phyloP scores from a whole-genome alignment of 2,329 filamentous ascomycete species.

The Cladophialophora immunda region DNA sequence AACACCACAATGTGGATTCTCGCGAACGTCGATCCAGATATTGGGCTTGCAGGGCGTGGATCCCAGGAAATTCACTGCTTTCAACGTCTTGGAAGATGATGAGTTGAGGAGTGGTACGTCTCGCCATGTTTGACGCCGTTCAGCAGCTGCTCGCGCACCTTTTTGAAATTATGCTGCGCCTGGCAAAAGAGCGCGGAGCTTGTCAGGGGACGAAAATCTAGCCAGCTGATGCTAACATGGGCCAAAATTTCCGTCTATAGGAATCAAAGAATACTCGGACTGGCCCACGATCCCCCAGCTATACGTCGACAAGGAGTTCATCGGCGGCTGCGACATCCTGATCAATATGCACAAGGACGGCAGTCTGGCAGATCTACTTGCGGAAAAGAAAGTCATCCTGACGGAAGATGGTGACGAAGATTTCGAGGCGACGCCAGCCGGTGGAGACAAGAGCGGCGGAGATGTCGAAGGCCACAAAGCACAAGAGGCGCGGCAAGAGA shows the following conservation, averaged over 20 bases:
- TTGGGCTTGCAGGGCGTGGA: conserved; percentile 94
- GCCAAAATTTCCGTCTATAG: conserved; percentile 53
- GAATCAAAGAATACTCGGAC: conserved; percentile 98
- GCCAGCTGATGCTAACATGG: conserved; percentile 5
- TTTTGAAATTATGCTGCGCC: too few relatives aligned
- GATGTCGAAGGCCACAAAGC: conserved; percentile 38
- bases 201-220: background rate
- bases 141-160: background rate
- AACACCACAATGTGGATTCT: conserved; percentile 96
- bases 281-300: conserved; percentile 99
- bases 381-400: conserved; percentile 88
- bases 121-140: background rate
- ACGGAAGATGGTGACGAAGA: conserved; percentile 55
- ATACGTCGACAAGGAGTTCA: conserved; percentile 93
- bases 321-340: conserved; percentile 97
- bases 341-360: conserved; percentile 98
- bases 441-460: conserved; percentile 23
- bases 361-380: conserved; percentile 87
- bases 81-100: conserved; percentile 93
- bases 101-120: conserved; percentile 80
- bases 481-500: conserved; percentile 26
- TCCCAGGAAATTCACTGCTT: conserved; percentile 94
- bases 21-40: conserved; percentile 92
- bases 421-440: conserved; percentile 29
- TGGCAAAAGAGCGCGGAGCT: background rate